Percentiles rank a stretch among this genome's conserved stretches.
Evolutionary conservation across 306 rosid genomes (phyloP).

Genomic region (Gynostemma pentaphyllum): DNA sequence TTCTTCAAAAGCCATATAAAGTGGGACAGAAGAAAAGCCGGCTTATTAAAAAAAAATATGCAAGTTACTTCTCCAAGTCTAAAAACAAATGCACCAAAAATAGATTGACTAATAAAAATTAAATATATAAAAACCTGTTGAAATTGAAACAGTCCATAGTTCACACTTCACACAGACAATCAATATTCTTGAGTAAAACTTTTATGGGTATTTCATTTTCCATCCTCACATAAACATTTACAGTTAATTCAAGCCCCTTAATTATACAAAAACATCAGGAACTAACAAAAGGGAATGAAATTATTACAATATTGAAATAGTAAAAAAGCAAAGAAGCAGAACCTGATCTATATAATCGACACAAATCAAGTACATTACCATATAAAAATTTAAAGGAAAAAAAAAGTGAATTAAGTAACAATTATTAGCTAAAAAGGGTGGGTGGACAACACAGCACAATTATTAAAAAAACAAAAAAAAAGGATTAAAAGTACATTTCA

Average conservation of each 20-base stretch:
- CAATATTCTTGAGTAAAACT: neutral
- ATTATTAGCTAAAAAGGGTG: constrained; percentile 2
- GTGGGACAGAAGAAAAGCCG: neutral
- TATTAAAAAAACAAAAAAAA: neutral
- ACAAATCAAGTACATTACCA: constrained; percentile 1
- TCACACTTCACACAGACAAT: neutral
- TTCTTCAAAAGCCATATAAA: neutral
- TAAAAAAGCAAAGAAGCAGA: neutral
- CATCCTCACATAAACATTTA: neutral
- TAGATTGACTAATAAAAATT: neutral
- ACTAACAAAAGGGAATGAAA: neutral
- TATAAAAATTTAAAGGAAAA: neutral
- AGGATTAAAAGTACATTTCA: neutral
- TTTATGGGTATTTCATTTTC: neutral
- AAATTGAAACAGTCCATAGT: neutral
- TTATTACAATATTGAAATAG: neutral
- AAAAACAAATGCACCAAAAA: neutral
- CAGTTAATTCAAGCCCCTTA: neutral
- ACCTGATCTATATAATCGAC: neutral
- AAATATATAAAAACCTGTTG: neutral
- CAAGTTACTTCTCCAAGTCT: neutral
- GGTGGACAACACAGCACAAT: neutral
- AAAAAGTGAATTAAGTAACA: constrained; percentile 2
- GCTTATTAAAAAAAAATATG: neutral
- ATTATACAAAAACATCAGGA: neutral